Evolutionary conservation across 176 grass and related monocot species (phyloP).

Genomic region (Luzula sylvatica): DNA sequence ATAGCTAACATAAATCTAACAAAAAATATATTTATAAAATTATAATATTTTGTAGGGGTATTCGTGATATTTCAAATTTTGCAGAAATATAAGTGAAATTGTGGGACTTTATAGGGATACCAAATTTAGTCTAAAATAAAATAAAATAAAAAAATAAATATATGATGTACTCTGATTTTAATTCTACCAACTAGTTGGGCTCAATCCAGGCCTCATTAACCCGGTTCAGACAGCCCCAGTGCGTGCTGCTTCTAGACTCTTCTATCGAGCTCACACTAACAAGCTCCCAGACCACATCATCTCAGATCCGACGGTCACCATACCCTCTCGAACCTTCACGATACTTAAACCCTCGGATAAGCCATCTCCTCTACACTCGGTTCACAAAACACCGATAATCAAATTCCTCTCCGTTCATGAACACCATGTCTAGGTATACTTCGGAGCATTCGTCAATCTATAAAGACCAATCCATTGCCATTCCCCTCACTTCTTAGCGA

Average conservation of each 20-base stretch:
- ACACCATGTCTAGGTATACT: slow-evolving; percentile 1
- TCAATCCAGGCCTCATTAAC: too few species aligned
- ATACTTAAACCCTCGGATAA: slow-evolving; percentile 17
- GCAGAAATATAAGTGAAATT: too few species aligned
- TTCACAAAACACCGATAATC: neutral
- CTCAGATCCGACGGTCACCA: slow-evolving; percentile 10
- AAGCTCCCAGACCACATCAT: neutral
- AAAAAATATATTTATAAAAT: too few species aligned
- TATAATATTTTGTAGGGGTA: too few species aligned
- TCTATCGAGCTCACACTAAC: neutral
- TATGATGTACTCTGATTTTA: too few species aligned
- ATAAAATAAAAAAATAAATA: too few species aligned
- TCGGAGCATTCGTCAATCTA: slow-evolving; percentile 1
- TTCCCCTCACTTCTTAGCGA: neutral
- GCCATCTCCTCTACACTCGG: neutral
- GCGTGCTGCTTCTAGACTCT: slow-evolving; percentile 20
- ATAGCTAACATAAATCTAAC: too few species aligned
- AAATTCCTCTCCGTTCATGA: neutral
- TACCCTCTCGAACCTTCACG: slow-evolving; percentile 26
- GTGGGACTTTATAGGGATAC: too few species aligned
- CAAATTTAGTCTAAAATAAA: too few species aligned
- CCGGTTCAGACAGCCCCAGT: too few species aligned
- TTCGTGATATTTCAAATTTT: too few species aligned
- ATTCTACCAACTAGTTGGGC: too few species aligned
- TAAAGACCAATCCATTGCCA: slow-evolving; percentile 20